phyloP scores from a whole-genome alignment of 495 filamentous ascomycete species.

The Xylaria bambusicola region DNA sequence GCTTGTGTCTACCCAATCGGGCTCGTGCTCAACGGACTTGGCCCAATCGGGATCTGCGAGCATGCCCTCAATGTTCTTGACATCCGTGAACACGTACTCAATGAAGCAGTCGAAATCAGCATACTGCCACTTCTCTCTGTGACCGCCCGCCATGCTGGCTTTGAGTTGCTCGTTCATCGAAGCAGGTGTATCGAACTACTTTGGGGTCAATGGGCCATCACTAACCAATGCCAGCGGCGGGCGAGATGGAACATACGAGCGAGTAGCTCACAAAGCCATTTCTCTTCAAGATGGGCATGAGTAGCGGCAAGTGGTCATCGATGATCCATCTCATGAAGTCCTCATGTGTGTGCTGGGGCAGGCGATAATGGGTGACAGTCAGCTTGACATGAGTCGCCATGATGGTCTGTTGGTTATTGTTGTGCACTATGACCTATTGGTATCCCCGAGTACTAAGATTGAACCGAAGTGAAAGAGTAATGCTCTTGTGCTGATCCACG shows the following conservation, averaged over 20 bases:
- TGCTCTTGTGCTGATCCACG: too few relatives aligned
- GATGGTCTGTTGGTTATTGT: neutral
- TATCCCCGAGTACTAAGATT: too few relatives aligned
- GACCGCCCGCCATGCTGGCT: constrained; percentile 19
- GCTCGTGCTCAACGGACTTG: neutral
- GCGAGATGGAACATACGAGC: neutral
- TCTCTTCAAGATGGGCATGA: constrained; percentile 7
- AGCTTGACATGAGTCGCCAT: constrained; percentile 5
- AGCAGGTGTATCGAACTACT: neutral
- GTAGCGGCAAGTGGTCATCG: constrained; percentile 5
- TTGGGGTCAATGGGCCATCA: neutral
- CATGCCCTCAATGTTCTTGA: constrained; percentile 29
- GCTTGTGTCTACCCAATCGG: neutral
- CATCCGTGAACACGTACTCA: constrained; percentile 32
- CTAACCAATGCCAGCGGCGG: too few relatives aligned
- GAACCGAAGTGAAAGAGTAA: too few relatives aligned
- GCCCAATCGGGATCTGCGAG: constrained; percentile 35
- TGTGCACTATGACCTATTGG: too few relatives aligned
- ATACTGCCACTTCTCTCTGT: constrained; percentile 29
- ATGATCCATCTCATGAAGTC: constrained; percentile 11
- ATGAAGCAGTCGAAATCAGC: constrained; percentile 39
- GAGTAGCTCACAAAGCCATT: constrained; percentile 1
- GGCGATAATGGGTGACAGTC: constrained; percentile 10
- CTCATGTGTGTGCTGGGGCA: constrained; percentile 6
- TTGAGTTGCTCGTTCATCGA: constrained; percentile 14